These are phyloP conservation scores for Euphorbia peplus DNA, from an alignment of 345 rosid genomes.

Conservation along the genomic window DNA sequence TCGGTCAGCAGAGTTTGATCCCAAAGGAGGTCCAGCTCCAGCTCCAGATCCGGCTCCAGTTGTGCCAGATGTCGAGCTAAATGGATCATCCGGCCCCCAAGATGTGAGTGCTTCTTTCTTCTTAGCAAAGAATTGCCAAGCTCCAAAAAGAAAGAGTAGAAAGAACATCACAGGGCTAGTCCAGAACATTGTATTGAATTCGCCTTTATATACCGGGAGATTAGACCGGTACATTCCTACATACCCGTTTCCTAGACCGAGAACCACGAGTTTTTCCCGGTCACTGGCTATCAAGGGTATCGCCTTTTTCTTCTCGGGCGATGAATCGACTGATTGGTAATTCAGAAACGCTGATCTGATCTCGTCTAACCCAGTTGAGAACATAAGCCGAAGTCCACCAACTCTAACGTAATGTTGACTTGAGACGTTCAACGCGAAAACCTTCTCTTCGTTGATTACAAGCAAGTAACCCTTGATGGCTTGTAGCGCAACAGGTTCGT, in stretches of 20 bases:
- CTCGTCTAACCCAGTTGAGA: conserved; percentile 71
- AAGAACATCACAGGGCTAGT: conserved; percentile 86
- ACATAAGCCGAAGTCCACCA: conserved; percentile 66
- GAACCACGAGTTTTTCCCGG: conserved; percentile 70
- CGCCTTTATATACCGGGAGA: conserved; percentile 58
- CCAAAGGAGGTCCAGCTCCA: conserved; percentile 48
- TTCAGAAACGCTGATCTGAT: conserved; percentile 69
- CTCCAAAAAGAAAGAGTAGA: conserved; percentile 68
- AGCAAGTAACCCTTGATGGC: conserved; percentile 85
- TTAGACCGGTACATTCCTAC: conserved; percentile 77
- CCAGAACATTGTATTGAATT: conserved; percentile 70
- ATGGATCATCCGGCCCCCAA: conserved; percentile 94
- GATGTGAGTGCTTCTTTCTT: conserved; percentile 92
- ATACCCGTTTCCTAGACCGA: conserved; percentile 79
- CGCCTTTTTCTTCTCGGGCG: conserved; percentile 17
- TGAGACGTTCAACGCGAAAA: conserved; percentile 76
- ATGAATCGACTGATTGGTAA: conserved; percentile 36
- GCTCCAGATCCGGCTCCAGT: too few relatives aligned
- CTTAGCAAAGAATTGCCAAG: conserved; percentile 96
- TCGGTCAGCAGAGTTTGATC: conserved; percentile 36
- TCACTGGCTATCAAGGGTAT: conserved; percentile 73
- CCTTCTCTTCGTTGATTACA: conserved; percentile 53
- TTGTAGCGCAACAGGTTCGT: conserved; percentile 67
- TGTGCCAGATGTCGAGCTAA: conserved; percentile 47
- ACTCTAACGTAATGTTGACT: conserved; percentile 71